These are phyloP conservation scores for Trametes cingulata DNA, from an alignment of 768 basidiomycete species.

Conservation along the genomic window DNA sequence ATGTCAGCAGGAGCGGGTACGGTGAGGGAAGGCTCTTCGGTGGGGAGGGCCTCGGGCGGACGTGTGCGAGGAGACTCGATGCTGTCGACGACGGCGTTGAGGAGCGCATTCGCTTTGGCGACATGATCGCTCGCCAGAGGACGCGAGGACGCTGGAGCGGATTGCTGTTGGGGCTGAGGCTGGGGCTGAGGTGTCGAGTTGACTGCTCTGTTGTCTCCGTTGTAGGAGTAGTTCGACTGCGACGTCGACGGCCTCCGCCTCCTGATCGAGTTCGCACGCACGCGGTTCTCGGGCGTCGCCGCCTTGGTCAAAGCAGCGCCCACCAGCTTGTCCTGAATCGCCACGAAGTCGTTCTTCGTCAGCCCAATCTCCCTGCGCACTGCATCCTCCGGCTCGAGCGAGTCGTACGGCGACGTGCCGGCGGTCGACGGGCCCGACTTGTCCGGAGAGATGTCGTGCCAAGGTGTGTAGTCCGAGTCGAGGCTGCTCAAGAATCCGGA, in stretches of 20 bases:
- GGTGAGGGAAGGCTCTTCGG: constrained; percentile 30
- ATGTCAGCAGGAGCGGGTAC: constrained; percentile 38
- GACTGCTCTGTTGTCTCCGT: constrained; percentile 48
- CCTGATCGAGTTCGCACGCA: constrained; percentile 69
- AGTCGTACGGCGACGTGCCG: constrained; percentile 54
- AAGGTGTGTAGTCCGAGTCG: constrained; percentile 52
- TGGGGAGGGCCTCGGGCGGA: constrained; percentile 6
- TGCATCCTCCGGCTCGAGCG: constrained; percentile 61
- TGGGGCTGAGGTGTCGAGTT: constrained; percentile 58
- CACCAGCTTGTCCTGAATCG: constrained; percentile 79
- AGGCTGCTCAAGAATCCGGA: constrained; percentile 55
- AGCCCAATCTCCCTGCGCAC: constrained; percentile 67
- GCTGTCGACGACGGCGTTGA: constrained; percentile 61
- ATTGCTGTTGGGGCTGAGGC: constrained; percentile 37
- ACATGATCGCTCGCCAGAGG: constrained; percentile 46
- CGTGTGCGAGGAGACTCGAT: constrained; percentile 43
- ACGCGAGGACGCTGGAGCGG: constrained; percentile 26
- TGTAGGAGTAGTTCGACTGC: constrained; percentile 72
- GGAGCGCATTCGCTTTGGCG: constrained; percentile 62
- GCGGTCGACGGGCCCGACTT: constrained; percentile 50
- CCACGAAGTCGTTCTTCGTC: constrained; percentile 65
- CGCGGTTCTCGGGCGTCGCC: constrained; percentile 55
- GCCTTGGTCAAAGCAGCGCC: constrained; percentile 59
- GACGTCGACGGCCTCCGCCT: constrained; percentile 79
- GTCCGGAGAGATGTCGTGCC: constrained; percentile 63